Evolutionary conservation across 192 early-diverging fungal species (phyloP), one percentile per base, ranked within the genome.

Genomic region (Pilaira anomala): DNA sequence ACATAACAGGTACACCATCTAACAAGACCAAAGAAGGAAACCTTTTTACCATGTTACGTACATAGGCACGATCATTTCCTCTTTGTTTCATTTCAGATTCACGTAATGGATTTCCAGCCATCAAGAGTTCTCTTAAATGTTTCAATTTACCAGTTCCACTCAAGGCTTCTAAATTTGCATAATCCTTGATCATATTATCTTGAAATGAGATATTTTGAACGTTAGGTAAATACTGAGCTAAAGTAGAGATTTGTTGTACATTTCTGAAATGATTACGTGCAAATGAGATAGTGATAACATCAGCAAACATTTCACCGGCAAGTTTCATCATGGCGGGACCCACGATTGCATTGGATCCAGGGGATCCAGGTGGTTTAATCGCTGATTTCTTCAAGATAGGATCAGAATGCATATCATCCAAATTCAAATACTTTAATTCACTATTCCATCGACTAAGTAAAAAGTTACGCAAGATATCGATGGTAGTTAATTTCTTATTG

Each of bases 181-280:
- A 75, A 13, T 44, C 46, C 12, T 45, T 39, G 25, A 81, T 76
- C 2, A 66, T 26, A 39, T 81, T 81, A 26, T 68, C 62, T 57
- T 73, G 66, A 21, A 81, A 58, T 14, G 80, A 81, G 1, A 81
- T 46, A 13, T 81, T 76, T 18, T 70, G 72, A 12, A 81, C 40
- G 39, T 76, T 68, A 2, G 80, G 80, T 3, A 78, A 52, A 33
- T 70, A 81, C 26, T 72, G 65, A 11, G 66, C 28, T 11, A 81
- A 26, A 28, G 75, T 42, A 7, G 76, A 61, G 8, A 81, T 63
- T 7, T 75, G 59, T 33, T 72, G 48, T 6, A 76, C 56, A 21
- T 75, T 70, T 2, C 44, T 63, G 16, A 81, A 60, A 16, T 67
- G 49, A 18, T 81, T 81, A 1, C 54, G 50, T 7, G 72, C 69